Base-by-base conservation (phyloP, 768 basidiomycete species). In the Daedaleopsis nitida region DNA sequence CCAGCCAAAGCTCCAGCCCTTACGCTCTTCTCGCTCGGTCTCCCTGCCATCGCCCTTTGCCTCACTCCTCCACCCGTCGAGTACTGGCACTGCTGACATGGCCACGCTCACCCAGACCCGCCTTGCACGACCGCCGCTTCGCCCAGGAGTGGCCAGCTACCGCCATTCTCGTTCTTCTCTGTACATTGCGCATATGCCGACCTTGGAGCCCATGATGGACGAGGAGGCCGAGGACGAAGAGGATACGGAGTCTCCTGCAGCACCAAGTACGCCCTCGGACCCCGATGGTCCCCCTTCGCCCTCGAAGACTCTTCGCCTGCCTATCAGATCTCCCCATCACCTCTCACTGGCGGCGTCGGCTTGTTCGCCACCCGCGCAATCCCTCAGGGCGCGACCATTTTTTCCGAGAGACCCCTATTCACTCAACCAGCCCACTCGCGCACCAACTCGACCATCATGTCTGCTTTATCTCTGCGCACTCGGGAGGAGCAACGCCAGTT, bases 331-430 rank as follows among this genome's bases (percentile, higher is more conserved):
- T 39, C 62, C 14, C 44, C 58, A 6, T 35, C 62, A 2, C 62
- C 57, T 16, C 53, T 39, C 17, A 50, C 62, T 44, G 70, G 70
- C 24, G 73, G 72, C 47, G 65, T 66, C 38, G 72, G 72, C 1
- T 52, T 72, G 24, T 61, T 72, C 58, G 72, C 73, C 7, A 65
- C 67, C 7, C 66, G 67, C 13, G 53, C 65, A 32, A 66, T 74
- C 48, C 17, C n/a, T n/a, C 43, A 53, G 37, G 72, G 73, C n/a
- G 52, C 67, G 45, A 24, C 66, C n/a, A 52, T 74, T 43, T 57
- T 73, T 19, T 48, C 60, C 43, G 73, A 74, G 57, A 49, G 58
- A 14, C 72, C 73, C n/a, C 60, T 73, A 13, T 65, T 74, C 63
- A 70, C 65, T 1, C 68, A 65, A 52, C 52, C 57, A 0, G 56